Conservation (phyloP, 352 stramenopile species). For the Pythium plurisporium region DNA sequence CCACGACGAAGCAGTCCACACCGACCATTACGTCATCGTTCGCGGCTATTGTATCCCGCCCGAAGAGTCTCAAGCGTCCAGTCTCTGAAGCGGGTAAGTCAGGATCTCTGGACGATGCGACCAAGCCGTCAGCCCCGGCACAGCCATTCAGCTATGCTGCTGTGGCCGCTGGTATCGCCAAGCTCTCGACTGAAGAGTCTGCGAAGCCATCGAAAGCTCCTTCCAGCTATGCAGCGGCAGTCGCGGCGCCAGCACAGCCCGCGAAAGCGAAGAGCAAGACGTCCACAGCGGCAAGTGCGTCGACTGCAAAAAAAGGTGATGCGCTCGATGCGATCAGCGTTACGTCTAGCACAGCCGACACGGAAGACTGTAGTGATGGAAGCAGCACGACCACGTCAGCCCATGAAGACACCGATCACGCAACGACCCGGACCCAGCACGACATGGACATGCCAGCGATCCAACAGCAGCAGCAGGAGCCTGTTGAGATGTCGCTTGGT, state of each 20-base stretch:
- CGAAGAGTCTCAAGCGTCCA: conserved; percentile 29
- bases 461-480: conserved; percentile 6
- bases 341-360: conserved; percentile 76
- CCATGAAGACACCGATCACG: conserved; percentile 17
- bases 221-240: conserved; percentile 64
- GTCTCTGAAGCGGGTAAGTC: conserved; percentile 19
- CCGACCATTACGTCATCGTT: conserved; percentile 47
- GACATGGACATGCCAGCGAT: not conserved
- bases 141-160: conserved; percentile 69
- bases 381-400: conserved; percentile 16
- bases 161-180: conserved; percentile 61
- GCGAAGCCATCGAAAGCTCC: conserved; percentile 19
- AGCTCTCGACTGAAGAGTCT: conserved; percentile 23
- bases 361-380: conserved; percentile 53
- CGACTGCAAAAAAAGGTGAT: conserved; percentile 3
- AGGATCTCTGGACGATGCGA: not conserved
- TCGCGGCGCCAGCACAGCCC: conserved; percentile 32
- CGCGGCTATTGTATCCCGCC: conserved; percentile 42
- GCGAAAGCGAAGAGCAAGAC: not conserved
- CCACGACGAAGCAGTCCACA: not conserved
- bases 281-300: not conserved
- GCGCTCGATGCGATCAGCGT: conserved; percentile 57
- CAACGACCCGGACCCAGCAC: not conserved
- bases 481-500: conserved; percentile 39
- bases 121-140: conserved; percentile 3